Percentiles rank a stretch among this genome's conserved stretches.
Conservation (phyloP, 768 basidiomycete genomes). For the Lentinula boryana region DNA sequence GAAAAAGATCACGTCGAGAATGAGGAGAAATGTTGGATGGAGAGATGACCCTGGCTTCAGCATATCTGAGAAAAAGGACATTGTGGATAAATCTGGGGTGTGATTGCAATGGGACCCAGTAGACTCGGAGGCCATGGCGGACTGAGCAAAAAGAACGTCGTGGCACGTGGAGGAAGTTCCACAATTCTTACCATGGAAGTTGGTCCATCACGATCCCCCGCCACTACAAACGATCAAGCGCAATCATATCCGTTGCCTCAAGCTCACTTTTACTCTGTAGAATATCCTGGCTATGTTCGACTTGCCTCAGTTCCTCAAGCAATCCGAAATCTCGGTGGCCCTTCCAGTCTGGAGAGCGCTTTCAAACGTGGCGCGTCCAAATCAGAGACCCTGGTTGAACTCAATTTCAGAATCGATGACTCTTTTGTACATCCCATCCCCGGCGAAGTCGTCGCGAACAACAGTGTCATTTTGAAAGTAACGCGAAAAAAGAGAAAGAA, state of each 20-base stretch:
- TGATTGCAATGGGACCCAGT: not conserved
- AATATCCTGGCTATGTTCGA: slow-evolving; percentile 86
- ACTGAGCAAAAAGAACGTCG: not conserved
- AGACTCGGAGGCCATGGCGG: not conserved
- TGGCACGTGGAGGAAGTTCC: not conserved
- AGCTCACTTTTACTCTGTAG: slow-evolving; percentile 69
- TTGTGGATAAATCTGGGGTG: not conserved
- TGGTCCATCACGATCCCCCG: slow-evolving; percentile 17
- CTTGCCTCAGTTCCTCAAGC: slow-evolving; percentile 55
- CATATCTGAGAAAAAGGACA: slow-evolving; percentile 45
- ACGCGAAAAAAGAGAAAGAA: slow-evolving; percentile 60
- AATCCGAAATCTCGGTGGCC: slow-evolving; percentile 63
- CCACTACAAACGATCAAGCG: slow-evolving; percentile 2
- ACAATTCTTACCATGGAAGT: slow-evolving; percentile 6
- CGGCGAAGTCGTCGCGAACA: slow-evolving; percentile 71
- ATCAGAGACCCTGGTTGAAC: slow-evolving; percentile 64
- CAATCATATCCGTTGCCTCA: slow-evolving; percentile 38
- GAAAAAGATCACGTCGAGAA: slow-evolving; percentile 57
- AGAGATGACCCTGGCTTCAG: slow-evolving; percentile 73
- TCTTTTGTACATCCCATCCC: slow-evolving; percentile 80
- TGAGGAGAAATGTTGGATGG: slow-evolving; percentile 60
- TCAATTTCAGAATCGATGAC: slow-evolving; percentile 67
- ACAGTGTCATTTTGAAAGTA: slow-evolving; percentile 84
- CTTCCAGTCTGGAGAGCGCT: slow-evolving; percentile 62
- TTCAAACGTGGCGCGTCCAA: slow-evolving; percentile 68